Base-by-base conservation (phyloP, 164 flowering plant genomes). In the Piper longum region DNA sequence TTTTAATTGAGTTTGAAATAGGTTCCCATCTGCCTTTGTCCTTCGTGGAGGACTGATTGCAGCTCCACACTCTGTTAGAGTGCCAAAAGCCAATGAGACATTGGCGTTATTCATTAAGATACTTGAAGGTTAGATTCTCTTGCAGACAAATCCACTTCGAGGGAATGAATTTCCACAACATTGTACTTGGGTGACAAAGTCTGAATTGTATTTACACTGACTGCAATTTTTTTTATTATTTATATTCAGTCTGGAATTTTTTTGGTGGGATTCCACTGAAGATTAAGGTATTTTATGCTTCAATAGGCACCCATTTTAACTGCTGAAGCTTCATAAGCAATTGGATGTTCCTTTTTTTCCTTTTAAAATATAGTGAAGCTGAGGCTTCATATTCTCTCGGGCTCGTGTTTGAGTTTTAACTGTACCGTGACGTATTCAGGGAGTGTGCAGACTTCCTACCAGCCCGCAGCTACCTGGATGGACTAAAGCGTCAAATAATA, bases 21-120 rank as follows among this genome's bases (percentile, higher is more conserved):
- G 69, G 69, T 67, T 67, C 40, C 69, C 69, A 42, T 67, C 69
- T 57, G 56, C 61, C 8, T 55, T 68, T 48, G 62, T 68, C 56
- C 70, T 68, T 6, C 70, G 36, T 26, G 36, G 70, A 62, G 70
- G 66, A 43, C 18, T 68, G 56, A 62, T 40, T 56, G 66, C 71
- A 57, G 71, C 57, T 62, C 62, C 62, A 17, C 71, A 56, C 45
- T 62, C 66, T 16, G 48, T 57, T 26, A 57, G 62, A 55, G 52
- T 61, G 6, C 48, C 71, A 51, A 68, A 62, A 16, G 55, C 62
- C 42, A 63, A 62, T 45, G 17, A 11, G 56, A 66, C 61, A 57
- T 39, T 68, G 62, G 57, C 62, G 60, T 57, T 48, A 39, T 68
- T 68, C 57, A 41, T 56, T 19, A 57, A 14, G 55, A 16, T 57